Conservation (phyloP, 257 asterid species). For the Eustoma russellianum region DNA sequence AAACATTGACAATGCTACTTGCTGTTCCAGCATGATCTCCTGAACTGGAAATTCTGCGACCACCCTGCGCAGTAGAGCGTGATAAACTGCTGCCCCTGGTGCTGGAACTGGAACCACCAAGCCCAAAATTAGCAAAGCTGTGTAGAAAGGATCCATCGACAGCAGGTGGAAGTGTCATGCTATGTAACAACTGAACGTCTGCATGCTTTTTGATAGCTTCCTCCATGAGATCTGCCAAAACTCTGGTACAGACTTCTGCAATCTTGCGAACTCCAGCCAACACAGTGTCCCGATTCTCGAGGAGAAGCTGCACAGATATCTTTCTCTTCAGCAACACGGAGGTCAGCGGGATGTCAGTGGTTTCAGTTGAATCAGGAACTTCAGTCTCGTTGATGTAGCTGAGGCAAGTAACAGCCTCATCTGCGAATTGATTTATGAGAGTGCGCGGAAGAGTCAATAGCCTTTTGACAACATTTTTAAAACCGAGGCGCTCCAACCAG, state of each 20-base stretch:
- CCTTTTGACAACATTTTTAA: conserved; percentile 16
- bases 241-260: conserved; percentile 25
- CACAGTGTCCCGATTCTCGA: conserved; percentile 11
- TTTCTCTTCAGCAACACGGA: conserved; percentile 15
- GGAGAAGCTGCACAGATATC: conserved; percentile 27
- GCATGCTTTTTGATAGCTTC: conserved; percentile 18
- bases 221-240: conserved; percentile 35
- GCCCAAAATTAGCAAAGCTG: conserved; percentile 13
- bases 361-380: conserved; percentile 3
- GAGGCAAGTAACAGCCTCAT: conserved; percentile 50
- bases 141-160: conserved; percentile 5
- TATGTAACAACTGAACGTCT: neutral
- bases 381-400: conserved; percentile 16
- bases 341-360: conserved; percentile 35
- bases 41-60: neutral
- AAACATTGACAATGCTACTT: neutral
- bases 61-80: neutral
- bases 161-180: conserved; percentile 7
- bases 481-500: conserved; percentile 41
- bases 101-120: neutral
- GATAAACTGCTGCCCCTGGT: neutral
- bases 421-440: conserved; percentile 31
- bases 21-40: conserved; percentile 4
- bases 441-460: conserved; percentile 22
- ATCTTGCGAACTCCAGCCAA: conserved; percentile 13